These are phyloP conservation scores for Cyclostephanos invisitatus DNA, from an alignment of 108 stramenopile species.

Conservation along the genomic window DNA sequence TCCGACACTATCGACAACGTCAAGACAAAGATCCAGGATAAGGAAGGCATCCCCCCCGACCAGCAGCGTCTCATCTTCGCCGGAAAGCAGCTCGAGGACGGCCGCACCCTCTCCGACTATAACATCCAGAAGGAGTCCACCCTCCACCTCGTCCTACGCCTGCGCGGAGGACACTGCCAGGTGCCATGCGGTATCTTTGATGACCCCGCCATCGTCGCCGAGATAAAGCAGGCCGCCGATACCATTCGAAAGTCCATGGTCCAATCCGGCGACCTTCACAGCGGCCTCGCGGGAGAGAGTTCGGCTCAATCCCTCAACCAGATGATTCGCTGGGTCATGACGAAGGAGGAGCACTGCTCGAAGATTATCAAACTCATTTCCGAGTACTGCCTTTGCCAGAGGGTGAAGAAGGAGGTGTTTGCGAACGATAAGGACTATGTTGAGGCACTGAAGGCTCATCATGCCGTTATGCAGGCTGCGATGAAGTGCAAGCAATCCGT, in stretches of 20 bases:
- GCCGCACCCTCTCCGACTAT: slow-evolving; percentile 15
- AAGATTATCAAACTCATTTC: slow-evolving; percentile 73
- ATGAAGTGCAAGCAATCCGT: slow-evolving; percentile 83
- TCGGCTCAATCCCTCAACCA: slow-evolving; percentile 67
- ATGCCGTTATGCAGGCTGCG: slow-evolving; percentile 76
- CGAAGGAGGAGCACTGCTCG: slow-evolving; percentile 73
- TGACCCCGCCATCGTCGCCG: slow-evolving; percentile 95
- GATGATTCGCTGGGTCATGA: slow-evolving; percentile 81
- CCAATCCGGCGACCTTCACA: slow-evolving; percentile 56
- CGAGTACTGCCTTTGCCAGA: slow-evolving; percentile 81
- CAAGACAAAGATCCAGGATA: slow-evolving; percentile 99
- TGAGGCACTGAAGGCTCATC: slow-evolving; percentile 75
- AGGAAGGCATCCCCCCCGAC: slow-evolving; percentile 64
- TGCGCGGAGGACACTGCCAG: slow-evolving; percentile 80
- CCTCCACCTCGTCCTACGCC: slow-evolving; percentile 84
- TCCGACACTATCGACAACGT: slow-evolving; percentile 98
- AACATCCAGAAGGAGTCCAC: slow-evolving; percentile 73
- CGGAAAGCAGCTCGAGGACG: slow-evolving; percentile 17
- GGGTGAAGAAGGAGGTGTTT: slow-evolving; percentile 76
- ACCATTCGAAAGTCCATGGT: slow-evolving; percentile 36
- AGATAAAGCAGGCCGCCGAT: not conserved
- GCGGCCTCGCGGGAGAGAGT: slow-evolving; percentile 38
- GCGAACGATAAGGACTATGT: slow-evolving; percentile 61
- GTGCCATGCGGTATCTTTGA: slow-evolving; percentile 88
- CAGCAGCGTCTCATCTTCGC: slow-evolving; percentile 15